phyloP scores from a whole-genome alignment of 2,329 filamentous ascomycete genomes.

The Botryotinia globosa region DNA sequence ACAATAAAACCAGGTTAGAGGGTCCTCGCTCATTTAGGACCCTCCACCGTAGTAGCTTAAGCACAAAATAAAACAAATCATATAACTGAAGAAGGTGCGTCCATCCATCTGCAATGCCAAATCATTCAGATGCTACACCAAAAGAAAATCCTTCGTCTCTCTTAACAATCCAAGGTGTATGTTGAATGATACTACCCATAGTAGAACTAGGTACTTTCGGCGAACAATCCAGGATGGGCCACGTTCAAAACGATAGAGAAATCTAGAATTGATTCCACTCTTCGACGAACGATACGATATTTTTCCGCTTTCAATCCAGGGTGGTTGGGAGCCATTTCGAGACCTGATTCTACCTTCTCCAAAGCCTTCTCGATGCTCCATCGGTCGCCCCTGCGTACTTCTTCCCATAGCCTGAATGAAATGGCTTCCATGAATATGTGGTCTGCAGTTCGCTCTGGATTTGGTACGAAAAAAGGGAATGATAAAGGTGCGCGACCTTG shows the following conservation, averaged over 20 bases:
- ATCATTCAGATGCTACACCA: neutral
- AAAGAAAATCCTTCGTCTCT: neutral
- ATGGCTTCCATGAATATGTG: neutral
- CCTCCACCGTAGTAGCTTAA: neutral
- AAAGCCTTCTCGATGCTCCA: neutral
- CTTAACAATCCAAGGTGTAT: neutral
- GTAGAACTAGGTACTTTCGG: neutral
- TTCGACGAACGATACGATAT: neutral
- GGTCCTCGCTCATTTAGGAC: neutral
- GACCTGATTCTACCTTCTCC: neutral
- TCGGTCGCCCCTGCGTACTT: neutral
- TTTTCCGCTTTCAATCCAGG: neutral
- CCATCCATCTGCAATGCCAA: neutral
- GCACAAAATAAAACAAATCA: neutral
- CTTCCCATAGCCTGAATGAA: neutral
- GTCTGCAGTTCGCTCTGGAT: neutral
- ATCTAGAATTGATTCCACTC: neutral
- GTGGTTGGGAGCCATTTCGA: neutral
- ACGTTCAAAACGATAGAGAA: neutral
- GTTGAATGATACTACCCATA: neutral
- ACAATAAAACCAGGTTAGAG: neutral
- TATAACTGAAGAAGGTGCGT: neutral
- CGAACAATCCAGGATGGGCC: neutral
- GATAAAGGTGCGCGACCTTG: too few species aligned
- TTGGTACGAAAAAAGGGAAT: neutral